Percentiles rank a stretch among this genome's conserved stretches.
Conservation (phyloP, 148 eudicot genomes). For the Persicaria tinctoria region DNA sequence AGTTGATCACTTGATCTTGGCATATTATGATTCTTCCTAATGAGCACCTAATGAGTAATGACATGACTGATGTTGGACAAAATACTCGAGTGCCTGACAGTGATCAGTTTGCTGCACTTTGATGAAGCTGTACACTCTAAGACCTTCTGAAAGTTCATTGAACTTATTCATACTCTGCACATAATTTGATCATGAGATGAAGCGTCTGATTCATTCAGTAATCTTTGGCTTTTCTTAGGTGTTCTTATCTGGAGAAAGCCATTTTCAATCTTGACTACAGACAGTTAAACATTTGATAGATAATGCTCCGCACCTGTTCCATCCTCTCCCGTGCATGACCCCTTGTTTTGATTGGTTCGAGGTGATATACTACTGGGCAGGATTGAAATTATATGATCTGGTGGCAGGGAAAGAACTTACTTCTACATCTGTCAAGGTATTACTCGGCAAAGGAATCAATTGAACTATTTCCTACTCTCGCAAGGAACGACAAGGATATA, state of each 20-base stretch:
- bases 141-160: too few species aligned
- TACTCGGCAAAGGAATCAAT: constrained; percentile 82
- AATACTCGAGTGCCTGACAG: too few species aligned
- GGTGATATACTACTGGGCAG: constrained; percentile 85
- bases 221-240: constrained; percentile 31
- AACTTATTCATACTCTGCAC: too few species aligned
- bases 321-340: constrained; percentile 95
- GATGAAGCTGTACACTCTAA: too few species aligned
- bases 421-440: constrained; percentile 75
- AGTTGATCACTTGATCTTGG: not conserved
- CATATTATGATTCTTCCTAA: not conserved
- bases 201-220: not conserved
- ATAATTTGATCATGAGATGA: too few species aligned
- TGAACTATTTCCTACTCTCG: constrained; percentile 89
- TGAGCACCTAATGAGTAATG: not conserved
- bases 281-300: constrained; percentile 82
- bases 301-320: constrained; percentile 95
- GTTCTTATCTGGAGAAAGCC: constrained; percentile 97
- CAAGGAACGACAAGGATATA: constrained; percentile 52
- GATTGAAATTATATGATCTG: constrained; percentile 85
- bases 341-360: constrained; percentile 96
- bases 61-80: too few species aligned
- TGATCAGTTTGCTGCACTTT: too few species aligned
- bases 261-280: constrained; percentile 87
- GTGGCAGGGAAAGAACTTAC: constrained; percentile 62